A percentile compares a stretch with the other conserved stretches of the same genome.
phyloP scores from a whole-genome alignment of 345 rosid species.

The Conringia planisiliqua region DNA sequence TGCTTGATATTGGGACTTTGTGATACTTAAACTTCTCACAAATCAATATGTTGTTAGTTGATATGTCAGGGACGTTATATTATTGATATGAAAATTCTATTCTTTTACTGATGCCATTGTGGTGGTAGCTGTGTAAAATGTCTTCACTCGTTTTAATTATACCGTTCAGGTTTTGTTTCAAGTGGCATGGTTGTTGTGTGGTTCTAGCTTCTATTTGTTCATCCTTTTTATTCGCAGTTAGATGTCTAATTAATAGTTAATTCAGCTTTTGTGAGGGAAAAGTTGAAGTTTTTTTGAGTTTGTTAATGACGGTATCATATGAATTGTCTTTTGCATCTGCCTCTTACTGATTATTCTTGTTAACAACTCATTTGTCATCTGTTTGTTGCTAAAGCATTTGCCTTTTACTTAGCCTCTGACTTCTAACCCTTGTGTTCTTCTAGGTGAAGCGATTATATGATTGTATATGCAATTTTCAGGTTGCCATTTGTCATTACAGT shows the following conservation, averaged over 20 bases:
- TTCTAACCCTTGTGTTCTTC: conserved; percentile 1
- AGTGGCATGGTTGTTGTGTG: background rate
- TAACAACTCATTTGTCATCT: background rate
- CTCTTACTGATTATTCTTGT: background rate
- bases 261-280: background rate
- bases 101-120: conserved; percentile 10
- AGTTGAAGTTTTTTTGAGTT: background rate
- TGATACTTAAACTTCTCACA: conserved; percentile 10
- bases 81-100: background rate
- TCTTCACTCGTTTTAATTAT: background rate
- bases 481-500: background rate
- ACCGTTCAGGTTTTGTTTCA: conserved; percentile 1
- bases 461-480: background rate
- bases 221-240: background rate
- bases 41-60: conserved; percentile 1
- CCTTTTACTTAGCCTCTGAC: background rate
- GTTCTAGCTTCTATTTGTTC: background rate
- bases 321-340: background rate
- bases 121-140: conserved; percentile 5
- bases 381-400: background rate
- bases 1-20: conserved; percentile 14
- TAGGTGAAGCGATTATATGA: background rate
- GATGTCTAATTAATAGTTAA: background rate
- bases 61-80: background rate
- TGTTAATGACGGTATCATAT: background rate